phyloP scores from a whole-genome alignment of 1,284 basidiomycete species.

The Erythrobasidium hasegawianum region DNA sequence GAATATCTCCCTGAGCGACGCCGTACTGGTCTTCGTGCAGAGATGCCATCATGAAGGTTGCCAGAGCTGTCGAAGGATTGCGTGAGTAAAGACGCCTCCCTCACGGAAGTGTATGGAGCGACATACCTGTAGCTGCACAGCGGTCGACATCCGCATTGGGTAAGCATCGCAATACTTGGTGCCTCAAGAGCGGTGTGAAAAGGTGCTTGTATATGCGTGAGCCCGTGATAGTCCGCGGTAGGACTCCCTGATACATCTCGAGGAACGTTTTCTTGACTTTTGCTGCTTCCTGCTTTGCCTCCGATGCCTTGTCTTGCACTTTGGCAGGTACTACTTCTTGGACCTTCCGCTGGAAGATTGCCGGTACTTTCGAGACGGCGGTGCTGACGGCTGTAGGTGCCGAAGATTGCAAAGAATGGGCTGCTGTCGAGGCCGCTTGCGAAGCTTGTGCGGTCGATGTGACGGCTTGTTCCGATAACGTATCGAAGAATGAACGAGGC shows the following conservation, averaged over 20 bases:
- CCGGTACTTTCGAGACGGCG: constrained; percentile 37
- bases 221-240: constrained; percentile 21
- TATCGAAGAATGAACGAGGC: constrained; percentile 38
- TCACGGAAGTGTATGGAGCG: not conserved
- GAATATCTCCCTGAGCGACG: constrained; percentile 74
- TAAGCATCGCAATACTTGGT: not conserved
- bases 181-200: constrained; percentile 7
- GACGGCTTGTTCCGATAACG: constrained; percentile 24
- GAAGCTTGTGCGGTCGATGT: not conserved
- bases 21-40: constrained; percentile 74
- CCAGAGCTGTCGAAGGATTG: constrained; percentile 56
- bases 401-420: constrained; percentile 5
- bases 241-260: not conserved
- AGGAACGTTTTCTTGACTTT: constrained; percentile 32
- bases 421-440: not conserved
- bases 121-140: not conserved
- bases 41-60: constrained; percentile 66
- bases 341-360: constrained; percentile 37
- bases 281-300: constrained; percentile 30
- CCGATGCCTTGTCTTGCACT: constrained; percentile 9
- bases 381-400: constrained; percentile 16
- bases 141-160: not conserved
- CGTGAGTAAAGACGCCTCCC: not conserved
- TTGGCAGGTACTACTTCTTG: not conserved
- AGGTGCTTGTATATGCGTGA: constrained; percentile 8